A percentile compares a stretch with the other conserved stretches of the same genome.
Conservation (phyloP, 2,329 filamentous ascomycete species). For the Calonectria pseudoturangicola region DNA sequence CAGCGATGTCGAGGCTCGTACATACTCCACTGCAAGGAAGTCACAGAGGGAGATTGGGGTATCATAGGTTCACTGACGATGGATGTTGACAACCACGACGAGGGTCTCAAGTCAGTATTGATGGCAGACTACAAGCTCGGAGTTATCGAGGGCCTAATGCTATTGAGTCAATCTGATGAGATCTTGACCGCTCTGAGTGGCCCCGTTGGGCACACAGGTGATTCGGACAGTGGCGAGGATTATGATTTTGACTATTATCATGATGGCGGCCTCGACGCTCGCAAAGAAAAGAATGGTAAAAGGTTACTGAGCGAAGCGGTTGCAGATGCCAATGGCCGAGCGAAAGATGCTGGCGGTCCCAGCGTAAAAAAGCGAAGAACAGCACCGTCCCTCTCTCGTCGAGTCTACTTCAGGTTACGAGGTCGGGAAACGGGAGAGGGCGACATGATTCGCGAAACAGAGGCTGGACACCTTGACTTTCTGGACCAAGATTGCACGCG, state of each 20-base stretch:
- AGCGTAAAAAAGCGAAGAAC: constrained; percentile 14
- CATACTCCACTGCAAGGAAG: constrained; percentile 25
- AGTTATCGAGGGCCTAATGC: constrained; percentile 35
- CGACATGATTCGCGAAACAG: neutral
- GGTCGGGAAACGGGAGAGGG: constrained; percentile 40
- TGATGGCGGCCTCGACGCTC: neutral
- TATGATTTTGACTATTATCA: neutral
- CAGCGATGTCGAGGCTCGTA: constrained; percentile 37
- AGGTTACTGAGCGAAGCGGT: neutral
- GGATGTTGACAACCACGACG: constrained; percentile 12
- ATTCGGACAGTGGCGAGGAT: neutral
- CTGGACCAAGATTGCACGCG: constrained; percentile 2
- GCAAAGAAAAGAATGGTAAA: neutral
- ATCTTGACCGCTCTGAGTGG: constrained; percentile 13
- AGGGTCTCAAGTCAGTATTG: neutral
- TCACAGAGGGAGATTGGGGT: constrained; percentile 21
- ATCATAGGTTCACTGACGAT: constrained; percentile 1
- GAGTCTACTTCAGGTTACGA: constrained; percentile 34
- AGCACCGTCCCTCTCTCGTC: constrained; percentile 25
- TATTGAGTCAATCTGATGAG: constrained; percentile 30
- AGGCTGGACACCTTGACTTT: constrained; percentile 38
- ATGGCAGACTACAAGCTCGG: constrained; percentile 32
- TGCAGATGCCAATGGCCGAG: neutral
- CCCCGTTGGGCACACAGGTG: neutral
- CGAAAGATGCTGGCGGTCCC: neutral